Evolutionary conservation across 495 filamentous ascomycete species (phyloP), one percentile per base, ranked within the genome.

Genomic region (Podospora anserina): DNA sequence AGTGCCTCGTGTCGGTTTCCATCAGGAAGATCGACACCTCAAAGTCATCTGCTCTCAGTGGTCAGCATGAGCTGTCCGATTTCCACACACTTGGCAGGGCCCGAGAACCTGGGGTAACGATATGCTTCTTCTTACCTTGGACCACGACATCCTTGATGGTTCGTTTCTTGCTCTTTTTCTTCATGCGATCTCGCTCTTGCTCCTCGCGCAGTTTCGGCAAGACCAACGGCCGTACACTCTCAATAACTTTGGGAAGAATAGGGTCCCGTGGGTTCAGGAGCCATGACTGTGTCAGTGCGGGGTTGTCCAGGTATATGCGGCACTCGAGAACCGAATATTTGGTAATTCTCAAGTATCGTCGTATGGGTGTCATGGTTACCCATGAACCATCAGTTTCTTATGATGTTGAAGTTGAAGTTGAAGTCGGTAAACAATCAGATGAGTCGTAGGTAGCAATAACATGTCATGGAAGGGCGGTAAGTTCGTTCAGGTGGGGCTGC

Each of bases 21-120:
- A 90, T 96, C 71, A 99, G 86, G 80, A 97, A 99, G 69, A 98
- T 88, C 19, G 92, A 90, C 54, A 97, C 91, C 75, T 97, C 93
- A 74, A 97, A 99, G 63, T 96, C 94, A 81, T 97, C 95, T 96
- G 76, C 65, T 32, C 20, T 61, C 54, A 57, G 61, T 32, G 49
- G 39, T 55, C 44, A 61, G 63, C 32, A 39, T 60, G 53, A 9
- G 23, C 30, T 34, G 49, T 20, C 16, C 11, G 28, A 58, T 39
- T 28, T 64, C 55, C 32, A 57, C 19, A 65, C 60, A 63, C 53
- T 39, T 27, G 57, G 0, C 27, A 53, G 27, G 27, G 13, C 5
- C 1, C 30, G 56, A 44, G 56, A 20, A 2, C 23, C 26, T 5
- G 64, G 69, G 19, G 39, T 15, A 26, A 5, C 15, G 13, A 54